Percentiles rank a stretch among this genome's conserved stretches.
These are phyloP conservation scores for Candida ulmi DNA, from an alignment of 805 yeast genomes.

Conservation along the genomic window DNA sequence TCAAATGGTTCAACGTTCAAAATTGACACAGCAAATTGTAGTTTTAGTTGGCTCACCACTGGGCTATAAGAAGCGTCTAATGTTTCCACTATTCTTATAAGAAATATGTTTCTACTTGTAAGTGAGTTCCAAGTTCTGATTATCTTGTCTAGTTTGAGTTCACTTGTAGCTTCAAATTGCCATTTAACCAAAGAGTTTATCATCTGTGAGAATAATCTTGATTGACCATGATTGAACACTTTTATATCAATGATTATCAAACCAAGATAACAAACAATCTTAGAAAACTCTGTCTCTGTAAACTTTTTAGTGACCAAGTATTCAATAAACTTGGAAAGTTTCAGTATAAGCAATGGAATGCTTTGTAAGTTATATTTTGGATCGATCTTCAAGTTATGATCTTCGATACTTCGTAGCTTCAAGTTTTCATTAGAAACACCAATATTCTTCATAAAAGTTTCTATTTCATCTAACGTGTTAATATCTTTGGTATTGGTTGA, in stretches of 20 bases:
- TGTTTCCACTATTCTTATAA: conserved; percentile 7
- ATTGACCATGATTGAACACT: neutral
- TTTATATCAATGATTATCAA: conserved; percentile 9
- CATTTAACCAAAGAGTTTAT: conserved; percentile 4
- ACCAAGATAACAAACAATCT: conserved; percentile 4
- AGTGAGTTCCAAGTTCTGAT: conserved; percentile 5
- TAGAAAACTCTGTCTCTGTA: neutral
- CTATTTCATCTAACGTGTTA: neutral
- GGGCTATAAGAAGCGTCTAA: neutral
- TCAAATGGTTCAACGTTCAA: conserved; percentile 1
- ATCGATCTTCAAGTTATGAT: conserved; percentile 2
- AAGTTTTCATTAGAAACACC: conserved; percentile 1
- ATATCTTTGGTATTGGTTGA: neutral
- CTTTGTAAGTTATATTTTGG: conserved; percentile 4
- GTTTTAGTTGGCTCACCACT: conserved; percentile 2
- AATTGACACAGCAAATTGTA: neutral
- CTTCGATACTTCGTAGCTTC: neutral
- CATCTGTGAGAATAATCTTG: neutral
- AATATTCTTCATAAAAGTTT: conserved; percentile 3
- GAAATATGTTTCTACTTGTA: neutral
- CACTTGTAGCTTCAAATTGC: conserved; percentile 1
- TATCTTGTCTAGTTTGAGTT: neutral
- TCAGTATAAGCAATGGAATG: conserved; percentile 1
- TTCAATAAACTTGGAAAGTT: conserved; percentile 4
- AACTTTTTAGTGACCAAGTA: neutral